These are phyloP conservation scores for Lactarius sp. DNA, from an alignment of 768 basidiomycete species.

Conservation along the genomic window DNA sequence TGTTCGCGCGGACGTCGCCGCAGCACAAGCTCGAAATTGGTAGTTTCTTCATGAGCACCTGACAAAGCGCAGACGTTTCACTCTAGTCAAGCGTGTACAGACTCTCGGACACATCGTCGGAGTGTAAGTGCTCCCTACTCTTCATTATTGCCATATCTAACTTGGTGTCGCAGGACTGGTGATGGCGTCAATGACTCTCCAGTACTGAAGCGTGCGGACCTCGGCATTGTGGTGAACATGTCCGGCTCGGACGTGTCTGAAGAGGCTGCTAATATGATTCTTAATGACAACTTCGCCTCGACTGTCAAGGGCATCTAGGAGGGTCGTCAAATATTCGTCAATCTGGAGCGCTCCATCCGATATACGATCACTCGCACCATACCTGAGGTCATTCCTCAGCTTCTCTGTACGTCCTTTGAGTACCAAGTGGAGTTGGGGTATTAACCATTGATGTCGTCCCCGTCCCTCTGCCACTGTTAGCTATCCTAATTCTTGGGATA, in stretches of 20 bases:
- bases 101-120: constrained; percentile 68
- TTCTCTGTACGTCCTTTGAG: constrained; percentile 44
- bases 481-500: constrained; percentile 66
- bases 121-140: constrained; percentile 44
- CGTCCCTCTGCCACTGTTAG: constrained; percentile 58
- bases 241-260: constrained; percentile 72
- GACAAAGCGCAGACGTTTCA: neutral
- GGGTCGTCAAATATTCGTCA: constrained; percentile 65
- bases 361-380: constrained; percentile 65
- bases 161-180: constrained; percentile 43
- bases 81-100: constrained; percentile 63
- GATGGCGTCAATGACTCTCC: constrained; percentile 73
- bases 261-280: constrained; percentile 71
- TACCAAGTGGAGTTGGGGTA: neutral
- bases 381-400: constrained; percentile 64
- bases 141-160: constrained; percentile 7
- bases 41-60: constrained; percentile 28
- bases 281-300: constrained; percentile 73
- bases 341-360: constrained; percentile 66
- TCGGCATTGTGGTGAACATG: constrained; percentile 73
- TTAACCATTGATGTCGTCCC: constrained; percentile 37
- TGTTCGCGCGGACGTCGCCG: constrained; percentile 67
- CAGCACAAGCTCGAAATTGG: constrained; percentile 73
- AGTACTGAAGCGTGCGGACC: constrained; percentile 65
- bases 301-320: constrained; percentile 69